These are phyloP conservation scores for Botryosphaeria dothidea DNA, from an alignment of 2,329 filamentous ascomycete species.

Conservation along the genomic window DNA sequence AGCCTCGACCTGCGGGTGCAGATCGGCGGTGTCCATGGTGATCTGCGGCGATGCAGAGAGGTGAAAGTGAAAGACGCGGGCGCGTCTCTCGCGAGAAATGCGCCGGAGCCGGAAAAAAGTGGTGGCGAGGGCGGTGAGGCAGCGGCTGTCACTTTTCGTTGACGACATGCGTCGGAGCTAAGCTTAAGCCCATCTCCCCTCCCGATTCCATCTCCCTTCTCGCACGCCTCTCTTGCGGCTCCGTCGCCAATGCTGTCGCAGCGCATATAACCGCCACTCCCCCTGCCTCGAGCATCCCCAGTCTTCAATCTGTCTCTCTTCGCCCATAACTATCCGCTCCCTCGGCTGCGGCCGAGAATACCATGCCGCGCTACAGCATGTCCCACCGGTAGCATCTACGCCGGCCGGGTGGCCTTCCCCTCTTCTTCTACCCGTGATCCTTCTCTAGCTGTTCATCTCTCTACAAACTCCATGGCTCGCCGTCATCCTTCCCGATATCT, in stretches of 20 bases:
- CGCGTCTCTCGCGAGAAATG: neutral
- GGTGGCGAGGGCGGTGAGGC: neutral
- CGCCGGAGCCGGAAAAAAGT: conserved; percentile 2
- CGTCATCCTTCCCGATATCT: neutral
- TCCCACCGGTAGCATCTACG: conserved; percentile 41
- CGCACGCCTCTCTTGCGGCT: neutral
- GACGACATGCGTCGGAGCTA: conserved; percentile 1
- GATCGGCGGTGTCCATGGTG: conserved; percentile 57
- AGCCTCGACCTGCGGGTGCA: conserved; percentile 69
- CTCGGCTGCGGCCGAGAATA: conserved; percentile 51
- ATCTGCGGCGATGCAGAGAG: conserved; percentile 5
- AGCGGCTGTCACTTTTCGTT: neutral
- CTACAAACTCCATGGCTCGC: too few relatives aligned
- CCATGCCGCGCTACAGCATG: conserved; percentile 40
- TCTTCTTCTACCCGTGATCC: neutral
- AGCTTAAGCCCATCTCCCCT: neutral
- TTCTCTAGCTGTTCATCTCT: neutral
- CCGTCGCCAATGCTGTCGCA: neutral
- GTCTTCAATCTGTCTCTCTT: conserved; percentile 47
- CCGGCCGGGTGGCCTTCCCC: conserved; percentile 46
- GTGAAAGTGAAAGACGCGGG: neutral
- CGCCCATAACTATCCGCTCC: conserved; percentile 36
- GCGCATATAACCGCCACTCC: neutral
- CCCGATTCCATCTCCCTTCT: neutral
- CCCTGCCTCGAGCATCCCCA: neutral